Evolutionary conservation across 2,329 filamentous ascomycete genomes (phyloP), one percentile per base, ranked within the genome.

Genomic region (Didymella pinodella): DNA sequence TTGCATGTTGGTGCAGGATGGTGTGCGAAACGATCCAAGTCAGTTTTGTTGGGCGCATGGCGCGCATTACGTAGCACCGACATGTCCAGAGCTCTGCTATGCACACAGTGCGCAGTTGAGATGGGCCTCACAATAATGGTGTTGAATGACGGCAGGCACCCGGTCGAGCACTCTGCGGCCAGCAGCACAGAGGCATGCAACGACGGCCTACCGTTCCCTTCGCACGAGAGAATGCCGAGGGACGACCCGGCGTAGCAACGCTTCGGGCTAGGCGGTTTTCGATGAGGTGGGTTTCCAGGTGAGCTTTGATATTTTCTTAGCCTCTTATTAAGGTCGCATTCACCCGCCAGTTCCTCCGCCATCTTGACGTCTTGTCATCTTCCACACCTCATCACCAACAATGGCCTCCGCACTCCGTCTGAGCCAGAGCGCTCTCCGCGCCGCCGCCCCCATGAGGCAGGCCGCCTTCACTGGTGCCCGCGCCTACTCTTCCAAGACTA

Each of bases 401-500:
- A 97, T 97, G 92, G 90, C 92, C 78, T 88, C 92, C 77, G 86
- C 91, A 78, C 82, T 95, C 78, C 90, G 92, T 84, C 81, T 96
- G 77, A 88, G 90, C 83, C 88, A 90, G 76, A 86, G 90, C 79
- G 88, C 91, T 80, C 85, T 98, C 78, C 90, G 93, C 83, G 86
- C 91, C 76, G 84, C 88, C 64, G 65, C 77, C 58, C 71, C 92
- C 75, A 85, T 85, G 78, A 85, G 88, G 77, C 88, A 88, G 76
- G 85, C 88, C 69, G 88, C 88, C 78, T 93, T 93, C 85, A 92
- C 89, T 83, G 89, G 90, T 78, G 83, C 90, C 77, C 89, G 95
- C 82, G 93, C 87, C 86, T 97, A 97, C 84, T 97, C 93, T 65
- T 89, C 92, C 70, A 97, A 97, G 87, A 87, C 90, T 72, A 89